Base-by-base conservation (phyloP, 2,329 filamentous ascomycete genomes). In the Microascus cirrosus region DNA sequence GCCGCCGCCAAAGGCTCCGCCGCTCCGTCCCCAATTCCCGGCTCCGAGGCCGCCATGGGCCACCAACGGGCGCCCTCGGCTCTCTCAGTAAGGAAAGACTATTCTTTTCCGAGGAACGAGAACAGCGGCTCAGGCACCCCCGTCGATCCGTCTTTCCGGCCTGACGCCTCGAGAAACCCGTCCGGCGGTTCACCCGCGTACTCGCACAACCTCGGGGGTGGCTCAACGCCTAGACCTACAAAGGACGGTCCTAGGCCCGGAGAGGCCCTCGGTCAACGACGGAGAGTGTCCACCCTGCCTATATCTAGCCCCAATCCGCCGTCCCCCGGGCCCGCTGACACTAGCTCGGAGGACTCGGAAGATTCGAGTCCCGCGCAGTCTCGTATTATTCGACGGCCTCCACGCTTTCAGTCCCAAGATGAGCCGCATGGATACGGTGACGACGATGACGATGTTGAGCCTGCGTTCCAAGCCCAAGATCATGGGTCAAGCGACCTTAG, bases 331-430 rank as follows among this genome's bases (percentile, higher is more conserved):
- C 67, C 71, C 25, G 67, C 68, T 32, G 73, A 75, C 20, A 66
- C 68, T 48, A 69, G 72, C 65, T 67, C 73, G 13, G 58, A 67
- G 55, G 60, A 69, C 4, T 78, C 77, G 3, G 76, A 77, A 1
- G 74, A 72, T 22, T 75, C 77, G 1, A 76, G 74, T 61, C 78
- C 79, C 0, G 80, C 77, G 3, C 77, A 83, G 64, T 84, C 80
- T 15, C 75, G 81, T 58, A 83, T 84, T 61, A 83, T 84, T 64
- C 78, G 79, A 24, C 77, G 81, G 2, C 81, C 81, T 2, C 81
- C 81, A 12, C 74, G 79, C 22, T 82, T 77, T 59, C 65, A 53
- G 52, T 24, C 64, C 53, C 65, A 65, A 56, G 72, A 76, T n/a
- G 67, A 65, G 13, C 63, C 65, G 3, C 67, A 65, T n/a, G 65